A percentile compares a stretch with the other conserved stretches of the same genome.
These are phyloP conservation scores for Leccinum uliginosum DNA, from an alignment of 768 basidiomycete species.

Conservation along the genomic window DNA sequence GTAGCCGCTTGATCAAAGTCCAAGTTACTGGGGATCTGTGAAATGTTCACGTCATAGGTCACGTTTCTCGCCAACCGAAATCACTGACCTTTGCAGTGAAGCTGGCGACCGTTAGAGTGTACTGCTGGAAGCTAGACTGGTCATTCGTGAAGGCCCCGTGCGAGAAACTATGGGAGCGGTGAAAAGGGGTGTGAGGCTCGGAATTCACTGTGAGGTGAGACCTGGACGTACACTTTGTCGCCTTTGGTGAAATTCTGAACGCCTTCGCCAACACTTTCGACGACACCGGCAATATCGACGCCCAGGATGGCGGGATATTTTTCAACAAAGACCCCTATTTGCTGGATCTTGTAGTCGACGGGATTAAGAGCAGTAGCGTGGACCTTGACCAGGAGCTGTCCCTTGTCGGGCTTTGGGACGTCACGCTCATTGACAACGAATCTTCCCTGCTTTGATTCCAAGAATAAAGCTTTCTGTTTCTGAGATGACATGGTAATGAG, in stretches of 20 bases:
- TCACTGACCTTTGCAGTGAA: conserved; percentile 35
- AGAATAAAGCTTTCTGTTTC: conserved; percentile 29
- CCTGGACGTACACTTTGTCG: conserved; percentile 34
- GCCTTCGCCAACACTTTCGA: conserved; percentile 36
- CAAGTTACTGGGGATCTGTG: conserved; percentile 41
- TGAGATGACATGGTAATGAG: conserved; percentile 16
- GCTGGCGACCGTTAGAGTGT: conserved; percentile 29
- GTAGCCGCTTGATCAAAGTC: conserved; percentile 44
- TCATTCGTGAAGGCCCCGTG: conserved; percentile 32
- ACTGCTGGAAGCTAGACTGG: conserved; percentile 37
- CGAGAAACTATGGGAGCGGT: conserved; percentile 9
- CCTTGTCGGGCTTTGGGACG: conserved; percentile 33
- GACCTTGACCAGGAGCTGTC: conserved; percentile 41
- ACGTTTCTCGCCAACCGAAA: neutral
- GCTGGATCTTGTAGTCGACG: conserved; percentile 38
- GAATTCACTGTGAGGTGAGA: neutral
- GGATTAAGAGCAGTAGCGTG: conserved; percentile 43
- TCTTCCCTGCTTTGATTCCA: conserved; percentile 24
- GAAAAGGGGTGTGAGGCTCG: neutral
- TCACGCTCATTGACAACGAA: conserved; percentile 27
- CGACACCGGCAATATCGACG: conserved; percentile 34
- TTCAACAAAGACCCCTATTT: conserved; percentile 28
- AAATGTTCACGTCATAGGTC: conserved; percentile 2
- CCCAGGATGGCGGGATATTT: conserved; percentile 36
- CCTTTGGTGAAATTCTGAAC: conserved; percentile 35